Base-by-base conservation (phyloP, 2,329 filamentous ascomycete genomes). In the Xylaria sp. region DNA sequence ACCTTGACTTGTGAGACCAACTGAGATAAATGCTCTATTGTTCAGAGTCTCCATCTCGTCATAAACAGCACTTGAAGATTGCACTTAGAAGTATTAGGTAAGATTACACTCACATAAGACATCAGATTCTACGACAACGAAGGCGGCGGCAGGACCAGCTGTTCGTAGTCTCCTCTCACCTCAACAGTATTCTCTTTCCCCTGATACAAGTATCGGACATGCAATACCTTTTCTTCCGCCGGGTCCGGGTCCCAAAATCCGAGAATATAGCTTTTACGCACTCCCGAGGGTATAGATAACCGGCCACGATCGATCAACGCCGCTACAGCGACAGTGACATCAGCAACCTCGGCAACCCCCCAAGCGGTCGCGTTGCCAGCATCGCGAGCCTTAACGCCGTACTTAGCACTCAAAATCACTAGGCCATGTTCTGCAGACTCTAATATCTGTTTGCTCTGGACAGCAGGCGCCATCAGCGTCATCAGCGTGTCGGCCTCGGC, bases 231-330 rank as follows among this genome's bases (percentile, higher is more conserved):
- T 22, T 77, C 77, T 39, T 74, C 73, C 38, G 73, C 73, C 5
- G 83, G 84, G 6, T 13, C 80, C 17, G 84, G 84, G 62, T 86
- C 84, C 81, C 83, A 85, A 72, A 86, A 86, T 1, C 84, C 84
- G 0, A 83, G 76, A 31, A 86, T 71, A 39, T 79, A 77, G 50
- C 78, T 79, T 77, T 85, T 53, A 84, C 81, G 47, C 27, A 50
- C 47, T 10, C 47, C 25, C 2, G 47, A 17, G 13, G 47, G 15
- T 31, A 50, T 50, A 3, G 73, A 63, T 13, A 85, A 66, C 49
- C 71, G 66, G 5, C 78, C 77, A 2, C 77, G 75, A 61, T 81
- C 77, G 38, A 85, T 77, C 39, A 85, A 73, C n/a, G 82, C 82
- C 47, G 56, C 56, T 17, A 85, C 70, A 3, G 83, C 81, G 13